Evolutionary conservation across 1,284 basidiomycete genomes (phyloP), one percentile per base, ranked within the genome.

Genomic region (Microbotryomycetes sp.): DNA sequence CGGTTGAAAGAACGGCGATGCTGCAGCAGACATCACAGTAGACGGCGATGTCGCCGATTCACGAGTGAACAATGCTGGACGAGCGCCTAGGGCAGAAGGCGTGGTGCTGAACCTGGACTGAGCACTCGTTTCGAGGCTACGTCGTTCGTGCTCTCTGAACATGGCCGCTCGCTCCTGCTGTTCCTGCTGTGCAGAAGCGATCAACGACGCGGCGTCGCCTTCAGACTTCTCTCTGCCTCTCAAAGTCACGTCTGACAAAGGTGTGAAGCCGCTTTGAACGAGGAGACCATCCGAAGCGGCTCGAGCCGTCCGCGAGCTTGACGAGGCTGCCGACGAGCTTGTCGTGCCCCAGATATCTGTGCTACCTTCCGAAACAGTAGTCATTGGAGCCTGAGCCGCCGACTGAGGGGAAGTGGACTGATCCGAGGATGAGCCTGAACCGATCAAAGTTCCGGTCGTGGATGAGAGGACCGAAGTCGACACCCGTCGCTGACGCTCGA

Each of bases 141-240:
- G 45, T n/a, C 65, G 57, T 51, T 67, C 60, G 56, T 65, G 63
- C 29, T 67, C 65, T 46, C 65, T 51, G 48, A 62, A 67, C 45
- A 67, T 51, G 1, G 65, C 56, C 16, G 56, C 56, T 18, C 56
- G 56, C 24, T 57, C 65, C 54, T 65, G 65, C 30, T 67, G 59
- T 28, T 62, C 61, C 7, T 41, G 26, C 61, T 56, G 21, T 61
- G 59, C 31, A 52, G 53, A 45, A 57, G 61, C 46, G 18, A 41
- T 41, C 35, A 41, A 41, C 11, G 35, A 9, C 18, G 35, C 35
- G 11, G 35, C 35, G 18, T 41, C 35, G 18, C 35, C 35, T 41
- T 41, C 35, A 9, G 35, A 41, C 35, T 41, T 41, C 18, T 41
- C 35, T 9, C 35, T 9, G 18, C 35, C 35, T 41, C 35, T 41